Evolutionary conservation across 2,329 filamentous ascomycete genomes (phyloP), one percentile per base, ranked within the genome.

Genomic region (Arthrinium puccinioides): DNA sequence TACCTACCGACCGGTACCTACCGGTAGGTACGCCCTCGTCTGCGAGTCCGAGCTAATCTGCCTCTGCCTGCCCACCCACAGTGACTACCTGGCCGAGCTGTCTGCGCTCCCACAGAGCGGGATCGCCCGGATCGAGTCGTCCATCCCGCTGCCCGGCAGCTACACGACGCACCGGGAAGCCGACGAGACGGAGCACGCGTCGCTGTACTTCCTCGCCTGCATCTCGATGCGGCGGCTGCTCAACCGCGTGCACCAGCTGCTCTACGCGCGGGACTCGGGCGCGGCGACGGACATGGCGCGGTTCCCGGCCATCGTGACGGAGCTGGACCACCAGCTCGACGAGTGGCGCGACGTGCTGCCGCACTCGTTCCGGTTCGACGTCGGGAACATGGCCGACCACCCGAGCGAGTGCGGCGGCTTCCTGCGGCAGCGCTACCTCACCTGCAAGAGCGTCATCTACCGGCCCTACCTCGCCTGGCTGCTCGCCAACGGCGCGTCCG

Each of bases 121-220:
- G 4, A 68, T 73, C 14, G 65, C 68, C 0, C 61, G 66, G 6
- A 69, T 73, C 19, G 70, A 74, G 40, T 71, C 69, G 0, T 67
- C 65, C 0, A 61, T 72, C 4, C 62, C 66, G 0, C 52, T 74
- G 0, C 69, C 70, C 0, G 67, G 68, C 0, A 54, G 57, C 0
- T 71, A 70, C 48, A 51, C 62, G 33, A 72, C 69, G 0, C 70
- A 73, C 34, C 44, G 51, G 2, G 55, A 54, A 2, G 41, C 54
- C 0, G 40, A 46, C 1, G 58, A 64, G 3, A 62, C 67, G 36
- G 66, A 74, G 43, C 59, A 68, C 23, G 70, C 69, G 0, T 68
- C 69, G 0, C 58, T 74, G 1, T 74, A 74, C 46, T 72, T 74
- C 34, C 55, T 74, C 2, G 70, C 70, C 2, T 74, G 69, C 24